Percentiles rank a stretch among this genome's conserved stretches.
phyloP scores from a whole-genome alignment of 371 early-diverging fungal species.

The Mortierella sp. region DNA sequence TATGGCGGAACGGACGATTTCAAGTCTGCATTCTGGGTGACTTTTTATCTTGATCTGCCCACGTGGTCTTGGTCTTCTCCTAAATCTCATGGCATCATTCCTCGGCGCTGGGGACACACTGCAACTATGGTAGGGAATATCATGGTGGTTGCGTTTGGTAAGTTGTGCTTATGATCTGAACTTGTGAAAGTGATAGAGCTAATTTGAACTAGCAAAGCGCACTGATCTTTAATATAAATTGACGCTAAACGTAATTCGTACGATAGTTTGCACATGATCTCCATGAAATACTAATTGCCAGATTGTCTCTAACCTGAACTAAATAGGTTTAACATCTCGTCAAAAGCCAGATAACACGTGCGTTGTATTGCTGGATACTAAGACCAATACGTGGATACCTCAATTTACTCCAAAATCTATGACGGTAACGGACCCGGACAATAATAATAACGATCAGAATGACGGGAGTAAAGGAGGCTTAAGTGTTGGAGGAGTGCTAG shows the following conservation, averaged over 20 bases:
- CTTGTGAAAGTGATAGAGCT: not conserved
- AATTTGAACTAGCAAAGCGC: too few relatives aligned
- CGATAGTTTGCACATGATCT: too few relatives aligned
- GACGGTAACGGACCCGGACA: too few relatives aligned
- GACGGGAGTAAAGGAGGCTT: not conserved
- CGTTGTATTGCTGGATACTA: constrained; percentile 38
- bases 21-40: constrained; percentile 34
- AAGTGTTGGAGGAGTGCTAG: constrained; percentile 24
- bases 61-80: constrained; percentile 50
- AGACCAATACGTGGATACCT: constrained; percentile 42
- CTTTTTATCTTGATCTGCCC: constrained; percentile 44
- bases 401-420: not conserved
- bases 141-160: constrained; percentile 54
- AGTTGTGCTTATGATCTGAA: constrained; percentile 1
- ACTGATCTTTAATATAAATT: not conserved
- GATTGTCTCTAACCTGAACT: not conserved
- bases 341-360: constrained; percentile 14
- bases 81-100: constrained; percentile 17
- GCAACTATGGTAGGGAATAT: constrained; percentile 41
- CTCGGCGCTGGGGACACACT: constrained; percentile 50
- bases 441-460: too few relatives aligned
- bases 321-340: constrained; percentile 16
- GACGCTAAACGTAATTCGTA: not conserved
- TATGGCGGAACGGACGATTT: constrained; percentile 43
- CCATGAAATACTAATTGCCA: too few relatives aligned